Evolutionary conservation across 169 alveolate genomes (phyloP).

Genomic region (Plasmodium knowlesi): DNA sequence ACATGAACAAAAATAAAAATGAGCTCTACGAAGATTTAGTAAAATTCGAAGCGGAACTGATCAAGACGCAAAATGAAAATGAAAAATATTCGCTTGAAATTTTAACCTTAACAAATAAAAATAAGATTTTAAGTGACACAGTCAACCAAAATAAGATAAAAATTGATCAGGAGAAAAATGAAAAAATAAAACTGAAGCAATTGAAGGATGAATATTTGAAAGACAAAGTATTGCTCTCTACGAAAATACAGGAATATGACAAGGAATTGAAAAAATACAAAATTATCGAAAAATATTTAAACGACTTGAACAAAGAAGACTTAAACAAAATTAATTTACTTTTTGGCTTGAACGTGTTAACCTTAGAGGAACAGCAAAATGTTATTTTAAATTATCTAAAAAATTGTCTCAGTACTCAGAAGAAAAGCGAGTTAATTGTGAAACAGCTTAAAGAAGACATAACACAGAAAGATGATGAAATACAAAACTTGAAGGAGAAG

Average conservation of each 20-base stretch:
- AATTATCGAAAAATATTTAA: conserved; percentile 41
- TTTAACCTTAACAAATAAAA: conserved; percentile 59
- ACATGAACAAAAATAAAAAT: conserved; percentile 36
- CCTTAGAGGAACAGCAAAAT: conserved; percentile 54
- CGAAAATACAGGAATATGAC: conserved; percentile 72
- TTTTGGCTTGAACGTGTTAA: conserved; percentile 50
- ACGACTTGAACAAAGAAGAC: conserved; percentile 64
- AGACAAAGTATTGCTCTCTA: conserved; percentile 41
- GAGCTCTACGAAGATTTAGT: conserved; percentile 43
- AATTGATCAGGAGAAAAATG: conserved; percentile 40
- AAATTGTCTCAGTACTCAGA: conserved; percentile 2
- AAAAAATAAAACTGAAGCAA: conserved; percentile 59
- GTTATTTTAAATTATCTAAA: conserved; percentile 51
- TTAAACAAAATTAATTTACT: conserved; percentile 35
- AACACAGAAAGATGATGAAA: conserved; percentile 21
- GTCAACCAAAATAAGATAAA: conserved; percentile 28
- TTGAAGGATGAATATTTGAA: conserved; percentile 68
- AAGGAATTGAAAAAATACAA: conserved; percentile 65
- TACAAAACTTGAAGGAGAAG: conserved; percentile 43
- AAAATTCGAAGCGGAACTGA: conserved; percentile 38
- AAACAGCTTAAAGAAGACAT: conserved; percentile 34
- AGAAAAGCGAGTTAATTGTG: conserved; percentile 16
- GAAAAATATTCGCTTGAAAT: conserved; percentile 47
- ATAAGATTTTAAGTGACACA: conserved; percentile 57
- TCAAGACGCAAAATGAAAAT: conserved; percentile 53